phyloP scores from a whole-genome alignment of 225 moss, liverwort and hornwort genomes.

The Neckera pumila region DNA sequence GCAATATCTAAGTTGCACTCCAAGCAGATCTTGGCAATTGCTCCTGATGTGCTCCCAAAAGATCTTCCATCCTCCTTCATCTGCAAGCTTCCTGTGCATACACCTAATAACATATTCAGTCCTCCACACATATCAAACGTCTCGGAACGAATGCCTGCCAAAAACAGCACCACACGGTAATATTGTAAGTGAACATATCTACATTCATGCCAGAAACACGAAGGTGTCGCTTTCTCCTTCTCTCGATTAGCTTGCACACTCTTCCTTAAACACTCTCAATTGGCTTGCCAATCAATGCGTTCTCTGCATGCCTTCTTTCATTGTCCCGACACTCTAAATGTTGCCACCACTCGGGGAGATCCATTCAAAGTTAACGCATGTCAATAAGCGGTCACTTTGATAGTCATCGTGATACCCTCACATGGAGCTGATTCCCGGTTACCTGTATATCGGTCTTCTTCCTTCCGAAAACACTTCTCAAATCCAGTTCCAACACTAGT shows the following conservation, averaged over 20 bases:
- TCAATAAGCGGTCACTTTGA: background rate
- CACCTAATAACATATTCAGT: background rate
- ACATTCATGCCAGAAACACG: background rate
- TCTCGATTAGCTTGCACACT: background rate
- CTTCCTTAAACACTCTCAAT: background rate
- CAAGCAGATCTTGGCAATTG: conserved; percentile 13
- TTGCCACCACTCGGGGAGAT: background rate
- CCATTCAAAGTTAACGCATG: background rate
- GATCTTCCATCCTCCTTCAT: conserved; percentile 15
- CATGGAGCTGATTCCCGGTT: background rate
- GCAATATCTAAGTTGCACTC: conserved; percentile 22
- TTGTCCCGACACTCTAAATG: background rate
- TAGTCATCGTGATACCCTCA: background rate
- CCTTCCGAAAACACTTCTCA: background rate
- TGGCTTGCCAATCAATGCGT: background rate
- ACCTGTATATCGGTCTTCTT: background rate
- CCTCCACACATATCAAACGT: background rate
- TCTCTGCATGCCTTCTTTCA: background rate
- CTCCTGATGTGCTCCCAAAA: conserved; percentile 13
- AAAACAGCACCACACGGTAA: background rate
- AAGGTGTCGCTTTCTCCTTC: background rate
- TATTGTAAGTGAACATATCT: background rate
- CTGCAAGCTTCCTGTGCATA: conserved; percentile 17
- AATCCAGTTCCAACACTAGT: background rate
- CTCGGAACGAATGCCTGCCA: background rate